A percentile compares a stretch with the other conserved stretches of the same genome.
phyloP scores from a whole-genome alignment of 208 protist species.

The Trypanosomatidae sp. region DNA sequence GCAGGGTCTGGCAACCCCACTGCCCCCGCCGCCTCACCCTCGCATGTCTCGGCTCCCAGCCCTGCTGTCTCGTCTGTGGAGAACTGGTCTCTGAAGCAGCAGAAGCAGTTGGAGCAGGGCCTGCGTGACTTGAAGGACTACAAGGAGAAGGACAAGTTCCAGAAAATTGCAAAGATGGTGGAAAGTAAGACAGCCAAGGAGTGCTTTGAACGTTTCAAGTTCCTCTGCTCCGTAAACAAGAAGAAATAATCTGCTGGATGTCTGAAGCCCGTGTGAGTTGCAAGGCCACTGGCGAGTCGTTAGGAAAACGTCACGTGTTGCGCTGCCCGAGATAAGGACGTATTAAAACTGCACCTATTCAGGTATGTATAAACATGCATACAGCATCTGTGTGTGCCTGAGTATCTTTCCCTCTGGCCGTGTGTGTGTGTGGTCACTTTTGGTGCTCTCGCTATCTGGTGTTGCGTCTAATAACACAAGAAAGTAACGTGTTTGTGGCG shows the following conservation, averaged over 20 bases:
- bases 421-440: background rate
- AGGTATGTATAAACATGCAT: background rate
- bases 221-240: conserved; percentile 92
- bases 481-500: background rate
- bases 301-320: background rate
- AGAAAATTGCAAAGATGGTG: conserved; percentile 93
- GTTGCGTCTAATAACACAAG: background rate
- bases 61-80: conserved; percentile 39
- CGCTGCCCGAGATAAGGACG: background rate
- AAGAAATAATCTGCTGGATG: conserved; percentile 44
- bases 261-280: background rate
- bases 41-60: conserved; percentile 22
- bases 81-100: conserved; percentile 94
- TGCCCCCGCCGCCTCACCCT: conserved; percentile 17
- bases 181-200: conserved; percentile 95
- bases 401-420: background rate
- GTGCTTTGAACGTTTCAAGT: conserved; percentile 96
- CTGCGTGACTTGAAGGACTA: conserved; percentile 93
- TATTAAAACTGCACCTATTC: background rate
- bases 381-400: background rate
- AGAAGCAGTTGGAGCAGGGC: conserved; percentile 94
- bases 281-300: background rate
- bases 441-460: background rate
- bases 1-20: conserved; percentile 28
- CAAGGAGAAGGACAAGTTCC: conserved; percentile 95